These are phyloP conservation scores for Podaxis sp. DNA, from an alignment of 768 basidiomycete species.

Conservation along the genomic window DNA sequence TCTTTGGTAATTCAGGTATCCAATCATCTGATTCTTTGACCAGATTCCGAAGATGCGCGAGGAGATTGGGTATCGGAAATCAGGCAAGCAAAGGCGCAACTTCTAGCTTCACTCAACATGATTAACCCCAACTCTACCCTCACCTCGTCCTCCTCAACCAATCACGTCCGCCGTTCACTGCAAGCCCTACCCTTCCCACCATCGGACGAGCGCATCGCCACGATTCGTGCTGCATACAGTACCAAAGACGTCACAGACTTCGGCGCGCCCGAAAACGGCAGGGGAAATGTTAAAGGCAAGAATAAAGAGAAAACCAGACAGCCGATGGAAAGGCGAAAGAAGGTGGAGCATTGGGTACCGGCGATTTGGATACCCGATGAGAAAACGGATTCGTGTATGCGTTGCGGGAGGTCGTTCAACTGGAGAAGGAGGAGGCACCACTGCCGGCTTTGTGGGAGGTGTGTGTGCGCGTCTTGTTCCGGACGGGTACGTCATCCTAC, in stretches of 20 bases:
- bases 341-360: constrained; percentile 83
- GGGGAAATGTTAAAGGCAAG: constrained; percentile 20
- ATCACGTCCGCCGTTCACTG: constrained; percentile 70
- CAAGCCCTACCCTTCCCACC: constrained; percentile 74
- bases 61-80: constrained; percentile 70
- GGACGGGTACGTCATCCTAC: constrained; percentile 53
- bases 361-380: constrained; percentile 92
- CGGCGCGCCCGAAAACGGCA: constrained; percentile 18
- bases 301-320: constrained; percentile 19
- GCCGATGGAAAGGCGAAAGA: constrained; percentile 40
- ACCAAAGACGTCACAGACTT: constrained; percentile 10
- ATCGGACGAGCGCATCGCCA: constrained; percentile 43
- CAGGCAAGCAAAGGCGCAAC: constrained; percentile 65
- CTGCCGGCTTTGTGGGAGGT: constrained; percentile 81
- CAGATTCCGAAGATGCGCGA: constrained; percentile 56
- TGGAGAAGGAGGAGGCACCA: constrained; percentile 83
- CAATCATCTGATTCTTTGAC: constrained; percentile 1
- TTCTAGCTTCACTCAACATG: constrained; percentile 68
- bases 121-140: constrained; percentile 81
- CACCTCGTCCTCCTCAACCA: constrained; percentile 73
- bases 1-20: background rate
- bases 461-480: constrained; percentile 86
- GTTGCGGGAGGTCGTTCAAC: constrained; percentile 74
- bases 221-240: constrained; percentile 24
- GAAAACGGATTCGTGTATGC: constrained; percentile 82